Percentiles rank a stretch among this genome's conserved stretches.
These are phyloP conservation scores for Gloeostereum incarnatum DNA, from an alignment of 768 basidiomycete species.

Conservation along the genomic window DNA sequence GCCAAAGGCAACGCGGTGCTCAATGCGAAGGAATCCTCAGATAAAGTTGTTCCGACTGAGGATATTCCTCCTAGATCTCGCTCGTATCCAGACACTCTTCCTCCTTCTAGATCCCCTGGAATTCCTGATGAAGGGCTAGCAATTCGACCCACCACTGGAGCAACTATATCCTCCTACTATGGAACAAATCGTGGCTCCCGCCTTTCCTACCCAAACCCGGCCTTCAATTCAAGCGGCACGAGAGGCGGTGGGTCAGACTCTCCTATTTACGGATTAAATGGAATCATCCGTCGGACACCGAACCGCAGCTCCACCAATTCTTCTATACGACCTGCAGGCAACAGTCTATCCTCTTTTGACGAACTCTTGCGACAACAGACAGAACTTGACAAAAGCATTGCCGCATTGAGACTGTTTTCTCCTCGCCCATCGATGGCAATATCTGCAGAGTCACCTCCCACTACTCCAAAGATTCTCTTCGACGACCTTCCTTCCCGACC, in stretches of 20 bases:
- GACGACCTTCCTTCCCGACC: not conserved
- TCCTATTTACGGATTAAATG: constrained; percentile 36
- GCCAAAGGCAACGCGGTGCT: too few species aligned
- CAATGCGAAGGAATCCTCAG: too few species aligned
- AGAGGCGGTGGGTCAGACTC: constrained; percentile 19
- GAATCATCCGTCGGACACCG: constrained; percentile 15
- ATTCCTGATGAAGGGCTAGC: constrained; percentile 10
- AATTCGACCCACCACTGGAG: constrained; percentile 11
- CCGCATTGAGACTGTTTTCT: constrained; percentile 40
- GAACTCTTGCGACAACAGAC: constrained; percentile 50
- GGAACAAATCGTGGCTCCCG: constrained; percentile 10
- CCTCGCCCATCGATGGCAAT: constrained; percentile 8
- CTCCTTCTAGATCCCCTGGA: too few species aligned
- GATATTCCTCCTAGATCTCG: too few species aligned
- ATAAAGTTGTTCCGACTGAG: too few species aligned
- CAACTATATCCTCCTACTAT: constrained; percentile 25
- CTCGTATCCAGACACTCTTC: too few species aligned
- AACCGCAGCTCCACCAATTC: constrained; percentile 5
- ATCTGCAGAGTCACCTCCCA: not conserved
- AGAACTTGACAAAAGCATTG: constrained; percentile 58
- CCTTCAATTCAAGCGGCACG: not conserved
- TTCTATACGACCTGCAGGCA: constrained; percentile 12
- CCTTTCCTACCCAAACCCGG: constrained; percentile 4
- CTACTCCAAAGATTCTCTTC: not conserved
- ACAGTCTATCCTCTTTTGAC: constrained; percentile 30